Evolutionary conservation across 2,329 filamentous ascomycete genomes (phyloP).

Genomic region (Monosporascus sp.): DNA sequence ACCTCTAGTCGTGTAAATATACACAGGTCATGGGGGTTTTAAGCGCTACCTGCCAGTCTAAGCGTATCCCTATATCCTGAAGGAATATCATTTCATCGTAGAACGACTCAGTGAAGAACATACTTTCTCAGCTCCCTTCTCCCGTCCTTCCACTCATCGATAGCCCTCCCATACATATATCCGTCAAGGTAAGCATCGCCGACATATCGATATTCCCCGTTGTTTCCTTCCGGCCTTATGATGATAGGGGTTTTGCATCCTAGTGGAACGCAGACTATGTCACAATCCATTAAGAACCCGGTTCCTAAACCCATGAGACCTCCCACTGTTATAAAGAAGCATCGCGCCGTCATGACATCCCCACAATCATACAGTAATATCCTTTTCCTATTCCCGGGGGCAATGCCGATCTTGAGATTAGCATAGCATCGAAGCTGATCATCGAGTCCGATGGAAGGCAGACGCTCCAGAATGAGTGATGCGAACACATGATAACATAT

Average conservation of each 20-base stretch:
- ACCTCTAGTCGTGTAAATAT: no score
- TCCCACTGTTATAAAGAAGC: constrained; percentile 16
- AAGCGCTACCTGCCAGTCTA: no score
- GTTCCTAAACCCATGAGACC: constrained; percentile 28
- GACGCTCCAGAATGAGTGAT: constrained; percentile 8
- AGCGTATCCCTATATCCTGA: no score
- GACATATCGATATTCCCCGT: constrained; percentile 22
- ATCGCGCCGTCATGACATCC: constrained; percentile 17
- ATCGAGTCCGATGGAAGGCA: constrained; percentile 14
- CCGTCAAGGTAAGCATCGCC: constrained; percentile 30
- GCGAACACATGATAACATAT: constrained; percentile 17
- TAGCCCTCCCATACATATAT: constrained; percentile 29
- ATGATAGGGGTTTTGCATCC: constrained; percentile 31
- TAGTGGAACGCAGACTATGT: constrained; percentile 28
- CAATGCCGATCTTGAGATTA: not conserved
- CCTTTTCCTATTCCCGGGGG: not conserved
- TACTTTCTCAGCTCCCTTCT: not conserved
- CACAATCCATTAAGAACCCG: constrained; percentile 21
- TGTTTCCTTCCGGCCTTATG: constrained; percentile 19
- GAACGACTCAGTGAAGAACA: not conserved
- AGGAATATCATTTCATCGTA: no score
- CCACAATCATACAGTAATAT: constrained; percentile 14
- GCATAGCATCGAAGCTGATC: constrained; percentile 6
- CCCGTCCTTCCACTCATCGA: constrained; percentile 8
- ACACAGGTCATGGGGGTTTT: no score